phyloP scores from a whole-genome alignment of 305 asterid species.

The Solanum hybrid region DNA sequence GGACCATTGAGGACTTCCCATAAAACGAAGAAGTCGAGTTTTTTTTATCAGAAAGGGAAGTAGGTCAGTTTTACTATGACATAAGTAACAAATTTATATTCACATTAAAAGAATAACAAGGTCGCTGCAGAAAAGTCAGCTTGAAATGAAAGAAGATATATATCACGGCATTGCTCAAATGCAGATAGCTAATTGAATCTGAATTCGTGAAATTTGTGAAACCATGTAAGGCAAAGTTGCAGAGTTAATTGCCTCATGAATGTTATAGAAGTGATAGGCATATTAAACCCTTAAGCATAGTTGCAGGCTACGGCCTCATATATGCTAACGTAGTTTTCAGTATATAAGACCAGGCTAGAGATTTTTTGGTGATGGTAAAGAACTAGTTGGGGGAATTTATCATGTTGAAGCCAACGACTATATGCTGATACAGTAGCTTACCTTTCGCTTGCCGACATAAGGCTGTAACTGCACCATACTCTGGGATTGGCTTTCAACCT shows the following conservation, averaged over 20 bases:
- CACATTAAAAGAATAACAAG: background rate
- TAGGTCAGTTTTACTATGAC: background rate
- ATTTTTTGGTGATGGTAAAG: background rate
- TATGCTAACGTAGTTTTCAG: background rate
- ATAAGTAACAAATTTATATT: background rate
- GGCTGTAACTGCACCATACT: slow-evolving; percentile 53
- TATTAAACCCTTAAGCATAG: background rate
- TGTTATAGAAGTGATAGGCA: background rate
- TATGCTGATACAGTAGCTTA: slow-evolving; percentile 13
- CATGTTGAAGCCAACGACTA: background rate
- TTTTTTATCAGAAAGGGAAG: background rate
- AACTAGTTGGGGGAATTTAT: background rate
- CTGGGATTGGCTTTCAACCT: slow-evolving; percentile 36
- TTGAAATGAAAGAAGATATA: background rate
- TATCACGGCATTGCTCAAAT: background rate
- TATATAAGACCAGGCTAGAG: background rate
- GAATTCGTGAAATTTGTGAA: background rate
- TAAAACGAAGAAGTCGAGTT: background rate
- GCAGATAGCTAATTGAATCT: background rate
- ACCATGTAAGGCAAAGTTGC: background rate
- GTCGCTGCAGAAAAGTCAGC: background rate
- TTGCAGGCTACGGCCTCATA: background rate
- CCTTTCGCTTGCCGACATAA: slow-evolving; percentile 87
- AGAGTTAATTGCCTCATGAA: background rate
- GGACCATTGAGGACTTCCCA: background rate